Conservation (phyloP, 176 grass and related monocot species). For the Leersia perrieri region DNA sequence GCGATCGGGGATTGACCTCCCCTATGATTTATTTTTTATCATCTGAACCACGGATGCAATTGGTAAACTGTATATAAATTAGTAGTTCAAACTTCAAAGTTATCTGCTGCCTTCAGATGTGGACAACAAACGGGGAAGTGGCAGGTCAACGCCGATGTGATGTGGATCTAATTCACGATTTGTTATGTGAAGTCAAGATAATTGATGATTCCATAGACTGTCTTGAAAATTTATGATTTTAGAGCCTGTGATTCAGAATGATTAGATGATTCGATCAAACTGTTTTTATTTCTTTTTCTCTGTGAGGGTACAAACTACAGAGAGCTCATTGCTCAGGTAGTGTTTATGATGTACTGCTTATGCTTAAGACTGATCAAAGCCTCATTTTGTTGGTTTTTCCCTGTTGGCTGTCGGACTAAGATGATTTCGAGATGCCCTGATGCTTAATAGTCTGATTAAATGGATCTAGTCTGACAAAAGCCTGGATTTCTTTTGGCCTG, state of each 20-base stretch:
- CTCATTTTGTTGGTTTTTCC: background rate
- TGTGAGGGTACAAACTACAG: background rate
- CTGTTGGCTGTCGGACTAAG: background rate
- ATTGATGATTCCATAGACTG: background rate
- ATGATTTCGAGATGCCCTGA: no score
- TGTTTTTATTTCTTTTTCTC: background rate
- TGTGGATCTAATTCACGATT: constrained; percentile 35
- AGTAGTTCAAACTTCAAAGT: background rate
- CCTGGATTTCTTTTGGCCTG: background rate
- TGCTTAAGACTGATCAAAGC: background rate
- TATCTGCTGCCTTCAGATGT: background rate
- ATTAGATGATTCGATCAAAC: background rate
- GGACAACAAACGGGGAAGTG: background rate
- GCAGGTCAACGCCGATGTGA: background rate
- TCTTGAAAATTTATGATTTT: background rate
- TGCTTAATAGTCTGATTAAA: background rate
- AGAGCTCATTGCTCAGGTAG: background rate
- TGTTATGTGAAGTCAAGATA: background rate
- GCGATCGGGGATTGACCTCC: background rate
- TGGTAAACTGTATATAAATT: background rate
- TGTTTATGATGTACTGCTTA: background rate
- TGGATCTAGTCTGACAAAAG: background rate
- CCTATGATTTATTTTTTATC: background rate
- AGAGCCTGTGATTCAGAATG: background rate
- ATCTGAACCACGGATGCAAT: background rate